These are phyloP conservation scores for Aspergillus ostianus DNA, from an alignment of 495 filamentous ascomycete genomes.

Conservation along the genomic window DNA sequence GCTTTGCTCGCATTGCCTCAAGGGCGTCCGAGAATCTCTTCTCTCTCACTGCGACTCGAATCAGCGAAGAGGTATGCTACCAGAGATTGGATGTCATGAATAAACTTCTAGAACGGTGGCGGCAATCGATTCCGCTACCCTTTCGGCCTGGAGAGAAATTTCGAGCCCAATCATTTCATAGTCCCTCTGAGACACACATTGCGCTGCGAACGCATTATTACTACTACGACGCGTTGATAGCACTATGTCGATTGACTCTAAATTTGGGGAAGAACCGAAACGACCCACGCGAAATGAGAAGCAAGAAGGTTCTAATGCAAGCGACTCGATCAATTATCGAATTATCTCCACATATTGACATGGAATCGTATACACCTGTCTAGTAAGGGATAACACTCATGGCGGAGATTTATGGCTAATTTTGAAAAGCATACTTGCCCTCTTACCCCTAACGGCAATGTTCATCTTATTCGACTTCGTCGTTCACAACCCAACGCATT, in stretches of 20 bases:
- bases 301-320: not conserved
- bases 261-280: not conserved
- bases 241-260: not conserved
- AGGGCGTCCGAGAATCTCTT: not conserved
- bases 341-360: not conserved
- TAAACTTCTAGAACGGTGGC: not conserved
- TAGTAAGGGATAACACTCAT: not conserved
- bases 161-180: not conserved
- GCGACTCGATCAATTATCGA: not conserved
- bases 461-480: not conserved
- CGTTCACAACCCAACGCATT: not conserved
- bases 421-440: not conserved
- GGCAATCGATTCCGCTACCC: not conserved
- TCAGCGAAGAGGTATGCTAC: not conserved
- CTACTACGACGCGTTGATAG: not conserved
- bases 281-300: not conserved
- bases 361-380: not conserved
- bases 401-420: not conserved
- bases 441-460: not conserved
- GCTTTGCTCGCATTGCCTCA: not conserved
- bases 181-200: not conserved
- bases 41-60: not conserved
- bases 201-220: not conserved
- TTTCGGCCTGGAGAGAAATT: not conserved
- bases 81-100: not conserved